phyloP scores from a whole-genome alignment of 495 filamentous ascomycete species.

The Terfezia boudieri region DNA sequence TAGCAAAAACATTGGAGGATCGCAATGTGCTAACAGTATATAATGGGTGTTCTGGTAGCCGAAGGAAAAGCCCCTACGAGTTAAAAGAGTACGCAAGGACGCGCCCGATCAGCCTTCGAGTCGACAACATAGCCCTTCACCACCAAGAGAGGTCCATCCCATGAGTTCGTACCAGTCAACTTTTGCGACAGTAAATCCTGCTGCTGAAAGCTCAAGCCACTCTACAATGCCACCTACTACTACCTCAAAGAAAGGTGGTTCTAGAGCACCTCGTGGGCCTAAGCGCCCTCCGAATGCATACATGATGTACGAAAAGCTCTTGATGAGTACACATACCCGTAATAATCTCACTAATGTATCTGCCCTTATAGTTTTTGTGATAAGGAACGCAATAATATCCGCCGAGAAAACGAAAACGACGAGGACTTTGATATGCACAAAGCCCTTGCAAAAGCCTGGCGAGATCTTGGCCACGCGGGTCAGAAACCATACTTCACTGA shows the following conservation, averaged over 20 bases:
- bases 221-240: conserved; percentile 6
- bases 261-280: conserved; percentile 16
- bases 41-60: conserved; percentile 30
- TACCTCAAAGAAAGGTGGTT: conserved; percentile 12
- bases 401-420: conserved; percentile 14
- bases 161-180: neutral
- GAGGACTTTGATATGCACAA: conserved; percentile 21
- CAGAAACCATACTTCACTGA: conserved; percentile 20
- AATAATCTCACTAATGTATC: neutral
- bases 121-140: neutral
- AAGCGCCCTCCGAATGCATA: conserved; percentile 19
- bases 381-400: conserved; percentile 18
- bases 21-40: neutral
- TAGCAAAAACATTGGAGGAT: too few relatives aligned
- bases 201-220: neutral
- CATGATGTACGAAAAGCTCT: conserved; percentile 13
- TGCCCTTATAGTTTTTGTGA: conserved; percentile 19
- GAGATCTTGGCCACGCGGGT: conserved; percentile 17
- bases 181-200: neutral
- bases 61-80: conserved; percentile 72
- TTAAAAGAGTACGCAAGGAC: conserved; percentile 49
- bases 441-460: conserved; percentile 19
- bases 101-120: conserved; percentile 2
- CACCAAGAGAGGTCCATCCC: neutral
- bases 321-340: neutral